Conservation (phyloP, 2,329 filamentous ascomycete species). For the Hypomyces perniciosus region DNA sequence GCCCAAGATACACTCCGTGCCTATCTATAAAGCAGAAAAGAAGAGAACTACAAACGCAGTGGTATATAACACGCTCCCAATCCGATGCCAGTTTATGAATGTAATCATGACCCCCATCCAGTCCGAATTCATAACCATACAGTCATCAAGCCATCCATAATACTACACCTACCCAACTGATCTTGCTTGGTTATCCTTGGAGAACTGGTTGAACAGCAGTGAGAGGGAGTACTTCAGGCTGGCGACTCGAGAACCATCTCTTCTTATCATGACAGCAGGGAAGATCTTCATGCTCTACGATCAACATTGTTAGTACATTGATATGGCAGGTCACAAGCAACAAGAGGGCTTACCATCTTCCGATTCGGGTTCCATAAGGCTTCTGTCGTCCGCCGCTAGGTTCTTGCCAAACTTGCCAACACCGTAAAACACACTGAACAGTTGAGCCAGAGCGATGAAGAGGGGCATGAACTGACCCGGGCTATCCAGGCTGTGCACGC, state of each 20-base stretch:
- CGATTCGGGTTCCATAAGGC: background rate
- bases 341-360: background rate
- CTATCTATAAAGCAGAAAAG: no score
- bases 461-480: conserved; percentile 24
- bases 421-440: conserved; percentile 18
- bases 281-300: background rate
- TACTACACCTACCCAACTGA: no score
- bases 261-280: background rate
- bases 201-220: background rate
- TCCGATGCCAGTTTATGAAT: no score
- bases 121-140: no score
- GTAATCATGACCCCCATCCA: no score
- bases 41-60: no score
- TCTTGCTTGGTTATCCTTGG: background rate
- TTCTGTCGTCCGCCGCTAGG: background rate
- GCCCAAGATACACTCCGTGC: no score
- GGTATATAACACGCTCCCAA: no score
- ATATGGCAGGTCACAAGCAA: background rate
- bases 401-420: conserved; percentile 4
- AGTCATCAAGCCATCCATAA: no score
- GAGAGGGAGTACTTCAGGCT: background rate
- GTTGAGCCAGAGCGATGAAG: conserved; percentile 19
- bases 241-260: background rate
- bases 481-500: conserved; percentile 15
- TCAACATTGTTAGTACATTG: background rate